phyloP scores from a whole-genome alignment of 371 early-diverging fungal species.

The Mortierella sp. region DNA sequence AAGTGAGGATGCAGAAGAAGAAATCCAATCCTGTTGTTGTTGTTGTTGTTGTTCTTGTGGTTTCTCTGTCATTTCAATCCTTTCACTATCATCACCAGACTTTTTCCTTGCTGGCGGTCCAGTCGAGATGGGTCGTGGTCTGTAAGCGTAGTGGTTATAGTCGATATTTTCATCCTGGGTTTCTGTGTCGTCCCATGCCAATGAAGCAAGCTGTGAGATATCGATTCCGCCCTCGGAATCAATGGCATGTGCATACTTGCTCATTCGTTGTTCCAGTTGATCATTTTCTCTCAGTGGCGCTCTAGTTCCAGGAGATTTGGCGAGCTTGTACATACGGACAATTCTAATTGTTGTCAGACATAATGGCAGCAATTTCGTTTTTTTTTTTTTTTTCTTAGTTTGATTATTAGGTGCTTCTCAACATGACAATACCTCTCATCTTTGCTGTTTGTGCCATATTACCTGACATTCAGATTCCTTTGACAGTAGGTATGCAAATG shows the following conservation, averaged over 20 bases:
- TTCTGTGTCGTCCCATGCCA: slow-evolving; percentile 56
- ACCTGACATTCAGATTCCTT: slow-evolving; percentile 50
- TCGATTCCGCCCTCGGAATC: slow-evolving; percentile 39
- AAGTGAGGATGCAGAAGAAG: background rate
- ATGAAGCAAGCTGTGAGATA: slow-evolving; percentile 24
- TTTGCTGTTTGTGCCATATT: background rate
- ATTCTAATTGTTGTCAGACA: slow-evolving; percentile 18
- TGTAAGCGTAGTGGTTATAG: slow-evolving; percentile 49
- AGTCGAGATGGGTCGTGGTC: slow-evolving; percentile 41
- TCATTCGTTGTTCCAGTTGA: slow-evolving; percentile 35
- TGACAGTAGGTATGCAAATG: slow-evolving; percentile 52
- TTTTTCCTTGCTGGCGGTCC: slow-evolving; percentile 26
- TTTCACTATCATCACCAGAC: background rate
- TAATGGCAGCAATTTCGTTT: background rate
- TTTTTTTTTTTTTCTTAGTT: background rate
- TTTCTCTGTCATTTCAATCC: slow-evolving; percentile 49
- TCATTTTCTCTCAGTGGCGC: slow-evolving; percentile 41
- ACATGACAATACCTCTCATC: background rate
- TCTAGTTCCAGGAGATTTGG: slow-evolving; percentile 37
- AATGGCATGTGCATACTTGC: slow-evolving; percentile 14
- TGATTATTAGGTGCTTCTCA: background rate
- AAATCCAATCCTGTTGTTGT: background rate
- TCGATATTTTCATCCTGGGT: slow-evolving; percentile 48
- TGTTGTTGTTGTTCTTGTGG: background rate
- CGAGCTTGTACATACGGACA: slow-evolving; percentile 40